phyloP scores from a whole-genome alignment of 202 grass and related monocot species.

The Schoenoplectus tabernaemontani region DNA sequence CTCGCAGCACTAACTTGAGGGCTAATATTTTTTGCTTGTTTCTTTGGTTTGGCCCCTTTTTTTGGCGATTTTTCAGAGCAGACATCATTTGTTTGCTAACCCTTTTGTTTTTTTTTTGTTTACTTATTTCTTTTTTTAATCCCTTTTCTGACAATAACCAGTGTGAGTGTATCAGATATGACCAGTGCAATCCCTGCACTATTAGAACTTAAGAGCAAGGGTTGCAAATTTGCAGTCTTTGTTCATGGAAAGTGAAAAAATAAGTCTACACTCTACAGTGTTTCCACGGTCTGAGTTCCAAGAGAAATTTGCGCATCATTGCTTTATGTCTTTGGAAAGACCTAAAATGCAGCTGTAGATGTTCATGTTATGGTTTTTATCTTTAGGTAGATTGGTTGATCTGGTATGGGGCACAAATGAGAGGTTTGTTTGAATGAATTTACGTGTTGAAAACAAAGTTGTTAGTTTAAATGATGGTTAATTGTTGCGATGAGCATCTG shows the following conservation, averaged over 20 bases:
- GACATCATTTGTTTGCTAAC: background rate
- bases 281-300: too few relatives aligned
- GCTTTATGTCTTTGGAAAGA: background rate
- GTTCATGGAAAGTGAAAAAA: too few relatives aligned
- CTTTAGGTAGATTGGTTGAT: background rate
- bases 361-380: background rate
- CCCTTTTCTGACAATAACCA: slow-evolving; percentile 17
- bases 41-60: background rate
- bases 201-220: background rate
- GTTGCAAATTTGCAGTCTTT: background rate
- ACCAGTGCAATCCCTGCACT: background rate
- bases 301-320: too few relatives aligned
- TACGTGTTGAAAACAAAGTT: background rate
- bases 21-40: too few relatives aligned
- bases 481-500: background rate
- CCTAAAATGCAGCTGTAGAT: background rate
- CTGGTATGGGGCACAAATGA: background rate
- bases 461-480: background rate
- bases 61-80: background rate
- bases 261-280: too few relatives aligned
- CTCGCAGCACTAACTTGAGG: background rate
- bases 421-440: background rate
- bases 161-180: background rate
- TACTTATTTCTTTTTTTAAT: background rate
- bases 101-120: too few relatives aligned